Evolutionary conservation across 2,329 filamentous ascomycete genomes (phyloP), one percentile per base, ranked within the genome.

Genomic region (Acrodontium crateriforme): DNA sequence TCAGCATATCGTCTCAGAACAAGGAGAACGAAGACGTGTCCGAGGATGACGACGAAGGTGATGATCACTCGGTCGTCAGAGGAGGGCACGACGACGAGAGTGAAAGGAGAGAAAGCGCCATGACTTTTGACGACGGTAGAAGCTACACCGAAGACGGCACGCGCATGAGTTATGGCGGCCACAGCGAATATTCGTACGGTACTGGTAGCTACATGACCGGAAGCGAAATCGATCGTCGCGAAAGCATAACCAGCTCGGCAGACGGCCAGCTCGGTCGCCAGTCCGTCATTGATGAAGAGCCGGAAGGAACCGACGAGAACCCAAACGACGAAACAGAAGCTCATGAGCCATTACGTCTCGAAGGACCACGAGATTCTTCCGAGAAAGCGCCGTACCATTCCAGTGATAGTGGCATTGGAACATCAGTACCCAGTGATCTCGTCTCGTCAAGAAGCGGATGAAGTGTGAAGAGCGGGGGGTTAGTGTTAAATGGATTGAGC

Each of bases 161-260:
- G 14, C 42, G 40, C 2, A 26, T 29, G 13, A 36, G 30, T 7
- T 46, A 51, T 16, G 37, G 45, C 20, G 46, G 37, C 17, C 47
- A 45, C n/a, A 60, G 55, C 31, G 58, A 63, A 26, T 53, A 59
- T 38, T 60, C 58, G 0, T 62, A 60, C 34, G 60, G 49, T 6
- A 61, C 58, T n/a, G 59, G 59, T n/a, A 56, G 54, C 13, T 64
- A 64, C 45, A 53, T 63, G 48, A 62, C 57, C 1, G 60, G 60
- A 28, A 61, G 54, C 34, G 60, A 63, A 19, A 36, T 59, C 16
- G 54, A 57, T 27, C 50, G 59, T n/a, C 54, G 60, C 15, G 58
- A 53, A 5, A 62, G 58, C 9, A 50, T 40, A 11, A 34, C 25
- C 14, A 35, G 32, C 22, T 38, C 35, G 12, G 30, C 32, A 7